phyloP scores from a whole-genome alignment of 805 yeast species.

The Wickerhamomyces subpelliculosus region DNA sequence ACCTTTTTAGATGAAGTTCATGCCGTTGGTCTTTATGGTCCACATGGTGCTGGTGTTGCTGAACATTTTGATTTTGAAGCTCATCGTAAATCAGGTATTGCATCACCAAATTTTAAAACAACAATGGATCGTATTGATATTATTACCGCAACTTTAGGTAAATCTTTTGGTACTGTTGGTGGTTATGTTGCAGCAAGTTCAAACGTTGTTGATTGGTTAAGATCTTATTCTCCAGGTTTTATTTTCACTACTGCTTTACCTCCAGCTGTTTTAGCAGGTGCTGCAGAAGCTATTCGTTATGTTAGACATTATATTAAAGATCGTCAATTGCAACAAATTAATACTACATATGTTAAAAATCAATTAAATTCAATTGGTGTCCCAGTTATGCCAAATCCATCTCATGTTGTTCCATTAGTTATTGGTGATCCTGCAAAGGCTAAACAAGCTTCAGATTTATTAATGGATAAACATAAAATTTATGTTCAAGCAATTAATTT shows the following conservation, averaged over 20 bases:
- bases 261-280: constrained; percentile 97
- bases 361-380: constrained; percentile 65
- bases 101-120: constrained; percentile 44
- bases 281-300: constrained; percentile 77
- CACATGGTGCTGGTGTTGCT: constrained; percentile 99
- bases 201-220: constrained; percentile 84
- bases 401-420: constrained; percentile 93
- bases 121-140: constrained; percentile 89
- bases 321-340: constrained; percentile 77
- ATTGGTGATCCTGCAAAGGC: constrained; percentile 94
- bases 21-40: constrained; percentile 98
- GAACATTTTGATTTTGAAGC: constrained; percentile 89
- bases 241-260: constrained; percentile 96
- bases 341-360: constrained; percentile 79
- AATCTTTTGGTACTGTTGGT: constrained; percentile 95
- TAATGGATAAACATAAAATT: constrained; percentile 76
- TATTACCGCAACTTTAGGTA: constrained; percentile 96
- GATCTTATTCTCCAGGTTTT: constrained; percentile 96
- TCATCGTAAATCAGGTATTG: constrained; percentile 63
- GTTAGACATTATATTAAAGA: constrained; percentile 72
- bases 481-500: constrained; percentile 98
- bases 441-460: constrained; percentile 81
- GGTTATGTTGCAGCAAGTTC: constrained; percentile 93
- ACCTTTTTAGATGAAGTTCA: constrained; percentile 98
- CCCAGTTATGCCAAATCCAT: constrained; percentile 96